Evolutionary conservation across 371 early-diverging fungal genomes (phyloP).

Genomic region (Choanephora cucurbitarum): DNA sequence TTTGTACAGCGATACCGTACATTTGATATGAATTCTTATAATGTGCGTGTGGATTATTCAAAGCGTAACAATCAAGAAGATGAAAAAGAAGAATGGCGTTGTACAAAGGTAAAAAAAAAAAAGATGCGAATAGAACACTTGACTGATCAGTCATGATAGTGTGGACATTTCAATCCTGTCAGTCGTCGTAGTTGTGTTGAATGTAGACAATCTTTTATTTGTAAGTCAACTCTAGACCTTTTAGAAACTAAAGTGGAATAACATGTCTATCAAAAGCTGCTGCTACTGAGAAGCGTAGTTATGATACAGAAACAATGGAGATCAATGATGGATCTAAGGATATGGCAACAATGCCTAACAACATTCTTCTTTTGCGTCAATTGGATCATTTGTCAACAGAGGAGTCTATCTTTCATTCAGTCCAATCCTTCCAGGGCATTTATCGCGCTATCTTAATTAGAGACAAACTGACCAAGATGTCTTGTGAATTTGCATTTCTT

Average conservation of each 20-base stretch:
- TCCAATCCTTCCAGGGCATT: conserved; percentile 29
- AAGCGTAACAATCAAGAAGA: conserved; percentile 40
- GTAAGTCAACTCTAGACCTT: too few species aligned
- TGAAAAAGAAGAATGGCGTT: conserved; percentile 57
- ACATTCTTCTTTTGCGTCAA: conserved; percentile 49
- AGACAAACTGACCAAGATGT: conserved; percentile 56
- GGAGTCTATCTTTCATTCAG: conserved; percentile 45
- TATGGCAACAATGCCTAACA: conserved; percentile 37
- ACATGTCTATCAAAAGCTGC: conserved; percentile 12
- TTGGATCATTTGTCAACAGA: conserved; percentile 59
- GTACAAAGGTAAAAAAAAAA: conserved; percentile 42
- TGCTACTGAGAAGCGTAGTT: conserved; percentile 32
- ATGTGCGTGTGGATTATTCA: conserved; percentile 60
- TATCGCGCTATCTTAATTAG: conserved; percentile 46
- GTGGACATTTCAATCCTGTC: conserved; percentile 39
- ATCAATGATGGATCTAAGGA: conserved; percentile 60
- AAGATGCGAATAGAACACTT: too few species aligned
- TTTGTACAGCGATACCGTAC: conserved; percentile 55
- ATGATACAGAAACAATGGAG: conserved; percentile 34
- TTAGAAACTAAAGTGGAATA: neutral
- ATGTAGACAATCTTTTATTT: conserved; percentile 35
- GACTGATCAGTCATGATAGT: conserved; percentile 16
- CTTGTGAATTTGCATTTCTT: conserved; percentile 61
- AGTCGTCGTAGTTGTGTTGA: conserved; percentile 43
- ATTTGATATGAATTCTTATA: conserved; percentile 45